Evolutionary conservation across 2,329 filamentous ascomycete species (phyloP), one percentile per base, ranked within the genome.

Genomic region (Delphinella strobiligena): DNA sequence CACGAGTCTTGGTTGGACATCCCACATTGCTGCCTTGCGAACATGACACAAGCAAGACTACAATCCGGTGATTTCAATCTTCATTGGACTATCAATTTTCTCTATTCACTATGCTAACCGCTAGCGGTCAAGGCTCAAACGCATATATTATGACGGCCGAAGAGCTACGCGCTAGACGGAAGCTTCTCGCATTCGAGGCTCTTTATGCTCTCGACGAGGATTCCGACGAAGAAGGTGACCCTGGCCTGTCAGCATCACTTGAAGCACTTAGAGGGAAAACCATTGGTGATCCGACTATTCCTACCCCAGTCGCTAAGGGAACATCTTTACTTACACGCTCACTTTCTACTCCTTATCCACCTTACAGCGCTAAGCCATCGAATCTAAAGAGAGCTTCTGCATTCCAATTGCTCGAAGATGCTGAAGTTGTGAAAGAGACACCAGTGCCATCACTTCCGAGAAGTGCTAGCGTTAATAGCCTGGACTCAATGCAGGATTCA

Each of bases 191-290:
- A 17, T 55, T 48, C 31, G 45, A 49, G 33, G 44, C 37, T 3
- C 42, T 54, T 15, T 47, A 48, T 19, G 41, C 41, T 2, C 34
- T 52, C 12, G 47, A 51, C 14, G 43, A n/a, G n/a, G n/a, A 49
- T 12, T 30, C 32, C 12, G 49, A 50, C 17, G 47, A 50, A 16
- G 42, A 34, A 7, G 40, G 38, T 2, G 49, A 56, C 34, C 14
- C 39, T n/a, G 49, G 50, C 15, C 34, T 46, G n/a, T 32, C 34
- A 22, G 48, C 43, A 4, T 53, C 52, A 5, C 36, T 51, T 15
- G 15, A 35, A 3, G 44, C 35, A 15, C 38, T 50, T 38, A 47
- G 42, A 12, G 39, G 40, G 15, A 47, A 38, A 27, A 33, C 36
- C 18, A 14, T 34, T 12, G 34, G 45, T 29, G 34, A 37, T 24